Percentiles rank a stretch among this genome's conserved stretches.
phyloP scores from a whole-genome alignment of 306 rosid genomes.

The Morella rubra region DNA sequence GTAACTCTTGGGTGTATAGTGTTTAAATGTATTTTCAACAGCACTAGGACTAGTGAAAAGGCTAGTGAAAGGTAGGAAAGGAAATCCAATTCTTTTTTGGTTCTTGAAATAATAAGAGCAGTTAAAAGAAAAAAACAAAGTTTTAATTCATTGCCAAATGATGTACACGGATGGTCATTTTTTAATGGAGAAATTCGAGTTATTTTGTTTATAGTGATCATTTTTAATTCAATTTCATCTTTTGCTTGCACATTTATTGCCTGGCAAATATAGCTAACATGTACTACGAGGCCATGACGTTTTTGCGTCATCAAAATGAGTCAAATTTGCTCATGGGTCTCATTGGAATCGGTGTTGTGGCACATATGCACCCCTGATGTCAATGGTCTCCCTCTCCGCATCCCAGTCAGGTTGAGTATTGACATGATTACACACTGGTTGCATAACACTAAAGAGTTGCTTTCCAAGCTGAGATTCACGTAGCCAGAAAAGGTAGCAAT shows the following conservation, averaged over 20 bases:
- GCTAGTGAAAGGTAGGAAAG: slow-evolving; percentile 29
- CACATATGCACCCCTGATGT: too few relatives aligned
- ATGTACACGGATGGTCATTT: not conserved
- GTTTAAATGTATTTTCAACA: slow-evolving; percentile 39
- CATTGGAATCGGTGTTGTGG: not conserved
- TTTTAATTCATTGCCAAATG: not conserved
- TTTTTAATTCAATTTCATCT: not conserved
- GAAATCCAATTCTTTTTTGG: slow-evolving; percentile 30
- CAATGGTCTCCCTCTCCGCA: too few relatives aligned
- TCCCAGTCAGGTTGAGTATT: too few relatives aligned
- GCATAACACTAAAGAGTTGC: too few relatives aligned
- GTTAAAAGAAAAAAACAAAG: not conserved
- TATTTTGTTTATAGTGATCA: not conserved
- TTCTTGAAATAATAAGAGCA: slow-evolving; percentile 33
- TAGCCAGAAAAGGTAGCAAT: too few relatives aligned
- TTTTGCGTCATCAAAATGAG: not conserved
- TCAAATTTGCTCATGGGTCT: not conserved
- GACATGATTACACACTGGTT: too few relatives aligned
- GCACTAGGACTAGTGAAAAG: slow-evolving; percentile 32
- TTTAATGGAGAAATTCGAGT: not conserved
- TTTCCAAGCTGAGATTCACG: too few relatives aligned
- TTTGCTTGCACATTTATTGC: not conserved
- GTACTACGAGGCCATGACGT: not conserved
- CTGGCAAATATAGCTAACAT: not conserved
- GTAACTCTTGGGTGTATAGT: slow-evolving; percentile 38